phyloP scores from a whole-genome alignment of 768 basidiomycete species.

The Suillus hirtellus region DNA sequence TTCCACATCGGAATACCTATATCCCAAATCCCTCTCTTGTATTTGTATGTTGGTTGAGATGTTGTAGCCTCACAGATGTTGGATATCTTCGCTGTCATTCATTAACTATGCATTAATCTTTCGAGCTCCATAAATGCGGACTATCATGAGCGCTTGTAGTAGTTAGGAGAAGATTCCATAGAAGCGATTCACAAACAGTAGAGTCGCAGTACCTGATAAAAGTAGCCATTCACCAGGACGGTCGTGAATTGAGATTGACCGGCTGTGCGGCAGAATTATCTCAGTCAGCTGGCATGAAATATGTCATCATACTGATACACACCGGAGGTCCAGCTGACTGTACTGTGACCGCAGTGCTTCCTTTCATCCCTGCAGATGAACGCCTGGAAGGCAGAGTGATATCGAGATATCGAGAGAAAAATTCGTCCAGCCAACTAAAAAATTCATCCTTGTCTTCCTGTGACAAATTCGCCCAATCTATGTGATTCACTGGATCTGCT shows the following conservation, averaged over 20 bases:
- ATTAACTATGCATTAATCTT: conserved; percentile 2
- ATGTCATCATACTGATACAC: conserved; percentile 13
- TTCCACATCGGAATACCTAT: conserved; percentile 23
- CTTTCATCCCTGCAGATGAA: background rate
- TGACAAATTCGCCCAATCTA: conserved; percentile 73
- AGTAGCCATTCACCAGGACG: background rate
- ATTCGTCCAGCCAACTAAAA: conserved; percentile 82
- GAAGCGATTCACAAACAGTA: background rate
- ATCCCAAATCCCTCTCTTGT: conserved; percentile 2
- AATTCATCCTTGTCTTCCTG: conserved; percentile 68
- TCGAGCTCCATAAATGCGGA: background rate
- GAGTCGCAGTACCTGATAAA: background rate
- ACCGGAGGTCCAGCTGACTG: conserved; percentile 19
- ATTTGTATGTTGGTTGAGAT: background rate
- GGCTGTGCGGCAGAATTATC: background rate
- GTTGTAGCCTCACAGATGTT: conserved; percentile 9
- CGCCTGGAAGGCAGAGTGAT: conserved; percentile 23
- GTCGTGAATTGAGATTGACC: conserved; percentile 4
- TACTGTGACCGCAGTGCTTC: background rate
- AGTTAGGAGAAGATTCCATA: background rate
- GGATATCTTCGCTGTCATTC: background rate
- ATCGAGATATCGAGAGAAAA: conserved; percentile 54
- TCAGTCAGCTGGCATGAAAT: background rate
- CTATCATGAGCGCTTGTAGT: background rate
- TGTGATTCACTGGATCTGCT: conserved; percentile 21